Evolutionary conservation across 306 rosid genomes (phyloP).

Genomic region (Citrullus colocynthis): DNA sequence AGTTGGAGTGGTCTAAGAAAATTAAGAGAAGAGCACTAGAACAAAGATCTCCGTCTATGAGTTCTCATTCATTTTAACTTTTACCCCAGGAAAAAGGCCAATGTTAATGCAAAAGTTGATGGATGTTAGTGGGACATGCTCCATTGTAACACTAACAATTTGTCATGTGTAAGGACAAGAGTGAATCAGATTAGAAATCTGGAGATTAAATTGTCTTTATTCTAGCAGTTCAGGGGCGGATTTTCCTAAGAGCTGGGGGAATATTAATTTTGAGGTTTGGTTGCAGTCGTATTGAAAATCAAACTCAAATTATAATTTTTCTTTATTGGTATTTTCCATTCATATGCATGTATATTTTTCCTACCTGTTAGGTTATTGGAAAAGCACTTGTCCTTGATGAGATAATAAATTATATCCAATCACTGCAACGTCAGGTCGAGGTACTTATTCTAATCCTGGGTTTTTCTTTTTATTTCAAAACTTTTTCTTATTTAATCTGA

Average conservation of each 20-base stretch:
- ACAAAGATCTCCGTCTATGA: neutral
- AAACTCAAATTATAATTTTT: neutral
- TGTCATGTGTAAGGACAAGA: neutral
- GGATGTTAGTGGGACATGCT: neutral
- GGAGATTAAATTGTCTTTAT: neutral
- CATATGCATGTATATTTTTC: neutral
- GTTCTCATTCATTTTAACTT: neutral
- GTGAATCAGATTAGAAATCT: neutral
- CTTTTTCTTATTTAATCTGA: conserved; percentile 3
- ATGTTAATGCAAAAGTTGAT: neutral
- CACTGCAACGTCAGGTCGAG: conserved; percentile 87
- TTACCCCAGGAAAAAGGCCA: neutral
- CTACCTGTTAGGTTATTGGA: conserved; percentile 56
- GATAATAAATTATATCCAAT: conserved; percentile 86
- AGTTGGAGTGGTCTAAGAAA: neutral
- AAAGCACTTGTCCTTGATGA: conserved; percentile 88
- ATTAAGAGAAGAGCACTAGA: neutral
- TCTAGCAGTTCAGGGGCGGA: neutral
- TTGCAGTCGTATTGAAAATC: neutral
- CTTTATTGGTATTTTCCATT: neutral
- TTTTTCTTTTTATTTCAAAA: neutral
- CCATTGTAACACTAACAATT: neutral
- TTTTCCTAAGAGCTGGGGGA: neutral
- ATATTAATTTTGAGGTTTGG: neutral
- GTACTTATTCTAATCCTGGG: conserved; percentile 18